Percentiles rank a stretch among this genome's conserved stretches.
Evolutionary conservation across 2,329 filamentous ascomycete genomes (phyloP).

Genomic region (Cryphonectria parasitica): DNA sequence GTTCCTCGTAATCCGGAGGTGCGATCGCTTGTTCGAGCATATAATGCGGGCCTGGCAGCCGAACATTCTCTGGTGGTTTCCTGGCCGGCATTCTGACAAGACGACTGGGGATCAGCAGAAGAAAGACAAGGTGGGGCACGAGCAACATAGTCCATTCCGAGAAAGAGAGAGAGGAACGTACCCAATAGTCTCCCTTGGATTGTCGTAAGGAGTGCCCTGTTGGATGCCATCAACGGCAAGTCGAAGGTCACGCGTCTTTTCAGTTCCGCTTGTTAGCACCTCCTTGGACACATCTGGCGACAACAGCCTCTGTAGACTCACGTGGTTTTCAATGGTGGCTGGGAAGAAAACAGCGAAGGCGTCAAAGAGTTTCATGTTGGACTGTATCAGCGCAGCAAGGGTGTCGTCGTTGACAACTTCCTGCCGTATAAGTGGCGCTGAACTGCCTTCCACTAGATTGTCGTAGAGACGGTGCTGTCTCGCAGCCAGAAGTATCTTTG

Average conservation of each 20-base stretch:
- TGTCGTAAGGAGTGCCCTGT: constrained; percentile 21
- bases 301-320: constrained; percentile 18
- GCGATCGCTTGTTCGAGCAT: constrained; percentile 25
- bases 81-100: constrained; percentile 19
- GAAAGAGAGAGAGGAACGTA: constrained; percentile 5
- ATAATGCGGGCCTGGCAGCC: constrained; percentile 26
- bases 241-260: constrained; percentile 28
- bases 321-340: constrained; percentile 25
- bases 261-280: neutral
- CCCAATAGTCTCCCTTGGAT: constrained; percentile 22
- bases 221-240: constrained; percentile 29
- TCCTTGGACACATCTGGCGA: neutral
- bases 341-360: constrained; percentile 38
- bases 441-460: constrained; percentile 41
- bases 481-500: constrained; percentile 41
- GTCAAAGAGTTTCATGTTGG: constrained; percentile 40
- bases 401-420: constrained; percentile 39
- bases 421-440: constrained; percentile 42
- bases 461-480: constrained; percentile 42
- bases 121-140: too few species aligned
- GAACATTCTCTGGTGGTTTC: constrained; percentile 17
- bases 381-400: constrained; percentile 40
- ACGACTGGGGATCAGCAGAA: neutral
- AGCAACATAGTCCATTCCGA: too few species aligned
- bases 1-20: constrained; percentile 11